Evolutionary conservation across 495 filamentous ascomycete genomes (phyloP).

Genomic region (Bombardia bombarda): DNA sequence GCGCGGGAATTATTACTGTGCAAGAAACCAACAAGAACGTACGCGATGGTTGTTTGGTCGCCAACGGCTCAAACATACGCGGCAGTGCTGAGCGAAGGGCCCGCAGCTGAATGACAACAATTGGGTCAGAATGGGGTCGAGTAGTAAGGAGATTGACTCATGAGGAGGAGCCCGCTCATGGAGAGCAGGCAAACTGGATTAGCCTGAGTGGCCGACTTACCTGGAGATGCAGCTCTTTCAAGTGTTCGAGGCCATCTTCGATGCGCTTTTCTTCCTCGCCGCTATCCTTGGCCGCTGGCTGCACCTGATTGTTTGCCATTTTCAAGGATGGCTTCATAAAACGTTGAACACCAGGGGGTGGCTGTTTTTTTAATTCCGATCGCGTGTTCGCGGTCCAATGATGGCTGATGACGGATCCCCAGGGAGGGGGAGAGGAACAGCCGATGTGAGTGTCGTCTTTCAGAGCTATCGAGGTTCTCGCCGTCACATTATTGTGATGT

Average conservation of each 20-base stretch:
- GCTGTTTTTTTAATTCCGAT: no score
- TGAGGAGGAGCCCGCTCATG: no score
- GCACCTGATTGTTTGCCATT: slow-evolving; percentile 19
- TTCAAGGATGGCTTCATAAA: slow-evolving; percentile 3
- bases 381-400: no score
- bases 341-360: no score
- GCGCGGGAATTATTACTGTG: not conserved
- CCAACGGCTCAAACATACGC: slow-evolving; percentile 37
- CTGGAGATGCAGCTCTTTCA: slow-evolving; percentile 37
- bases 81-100: slow-evolving; percentile 36
- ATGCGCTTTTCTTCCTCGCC: slow-evolving; percentile 27
- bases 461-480: no score
- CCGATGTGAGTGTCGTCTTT: no score
- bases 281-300: slow-evolving; percentile 9
- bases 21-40: slow-evolving; percentile 7
- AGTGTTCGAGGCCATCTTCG: slow-evolving; percentile 24
- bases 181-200: not conserved
- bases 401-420: no score
- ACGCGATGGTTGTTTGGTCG: slow-evolving; percentile 29
- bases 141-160: not conserved
- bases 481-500: no score
- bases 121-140: slow-evolving; percentile 9
- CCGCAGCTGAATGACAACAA: slow-evolving; percentile 24
- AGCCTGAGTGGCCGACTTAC: slow-evolving; percentile 14
- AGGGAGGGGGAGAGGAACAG: no score